phyloP scores from a whole-genome alignment of 768 basidiomycete genomes.

The Clitopilus passeckerianus region DNA sequence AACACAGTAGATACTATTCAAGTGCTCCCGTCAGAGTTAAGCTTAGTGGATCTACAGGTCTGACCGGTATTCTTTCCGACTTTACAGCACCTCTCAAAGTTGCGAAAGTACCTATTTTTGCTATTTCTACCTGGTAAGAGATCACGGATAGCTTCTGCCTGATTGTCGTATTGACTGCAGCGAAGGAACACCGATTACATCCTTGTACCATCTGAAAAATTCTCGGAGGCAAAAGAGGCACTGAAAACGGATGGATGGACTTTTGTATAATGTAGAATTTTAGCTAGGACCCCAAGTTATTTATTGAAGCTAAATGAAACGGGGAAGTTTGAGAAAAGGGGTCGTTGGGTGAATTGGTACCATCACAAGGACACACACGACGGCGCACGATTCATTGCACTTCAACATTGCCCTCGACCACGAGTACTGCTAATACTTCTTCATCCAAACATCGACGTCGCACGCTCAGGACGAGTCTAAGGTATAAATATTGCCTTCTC shows the following conservation, averaged over 20 bases:
- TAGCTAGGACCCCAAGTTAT: not conserved
- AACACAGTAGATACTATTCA: conserved; percentile 39
- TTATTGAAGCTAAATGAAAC: not conserved
- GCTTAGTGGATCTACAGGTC: conserved; percentile 23
- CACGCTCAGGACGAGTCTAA: not conserved
- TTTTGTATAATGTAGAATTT: conserved; percentile 22
- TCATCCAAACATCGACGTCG: not conserved
- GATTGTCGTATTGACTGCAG: not conserved
- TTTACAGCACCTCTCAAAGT: conserved; percentile 49
- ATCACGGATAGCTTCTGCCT: not conserved
- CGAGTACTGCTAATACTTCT: not conserved
- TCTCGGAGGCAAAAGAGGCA: conserved; percentile 32
- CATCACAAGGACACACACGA: not conserved
- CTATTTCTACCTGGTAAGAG: conserved; percentile 56
- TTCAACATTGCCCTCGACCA: not conserved
- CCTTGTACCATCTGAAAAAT: conserved; percentile 42
- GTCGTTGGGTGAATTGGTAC: not conserved
- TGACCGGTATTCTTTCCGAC: conserved; percentile 53
- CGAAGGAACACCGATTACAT: conserved; percentile 68
- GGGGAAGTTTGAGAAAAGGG: not conserved
- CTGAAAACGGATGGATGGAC: conserved; percentile 51
- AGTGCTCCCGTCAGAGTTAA: not conserved
- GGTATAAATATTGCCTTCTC: not conserved
- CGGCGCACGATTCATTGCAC: not conserved
- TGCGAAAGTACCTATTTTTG: conserved; percentile 52